Evolutionary conservation across 179 eudicot species (phyloP), one percentile per base, ranked within the genome.

Genomic region (Vitellaria paradoxa): DNA sequence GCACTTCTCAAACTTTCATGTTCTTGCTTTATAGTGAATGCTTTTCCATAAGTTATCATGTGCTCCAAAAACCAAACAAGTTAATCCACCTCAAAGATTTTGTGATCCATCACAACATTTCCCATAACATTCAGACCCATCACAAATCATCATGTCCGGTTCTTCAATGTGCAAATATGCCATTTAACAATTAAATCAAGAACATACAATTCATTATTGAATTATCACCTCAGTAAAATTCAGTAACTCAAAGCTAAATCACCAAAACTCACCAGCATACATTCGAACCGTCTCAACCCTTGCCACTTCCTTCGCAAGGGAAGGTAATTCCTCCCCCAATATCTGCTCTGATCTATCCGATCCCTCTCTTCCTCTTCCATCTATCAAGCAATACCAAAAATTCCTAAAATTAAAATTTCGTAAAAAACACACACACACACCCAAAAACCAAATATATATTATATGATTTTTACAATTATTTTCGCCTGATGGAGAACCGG

Each of bases 241-340:
- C 70, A 75, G 3, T 37, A 21, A 75, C 24, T 42, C 17, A 65
- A 47, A 53, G 65, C 46, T 64, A 42, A 76, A 52, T 9, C 13
- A 18, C 2, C 18, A 76, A 76, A 73, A 74, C 92, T 87, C 53
- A 91, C 99, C 99, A 10, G 96, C 97, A 42, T 96, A 96, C 64
- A 62, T 74, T 80, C 99, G 84, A 76, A 90, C 99, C 52, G 87
- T 83, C 85, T 90, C 97, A 20, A 96, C 92, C 89, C 96, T 87
- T n/a, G 93, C 93, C 78, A 96, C 98, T 81, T 96, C 98, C 87
- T 91, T 91, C 2, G 98, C 98, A 62, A 96, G 89, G 9, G 93
- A 84, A 55, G 90, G 91, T 23, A 96, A 83, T 86, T 95, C 99
- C 86, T 90, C 91, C 67, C 84, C 90, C 86, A 78, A 80, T 76